These are phyloP conservation scores for Hyphodiscus sp. DNA, from an alignment of 2,329 filamentous ascomycete species.

Conservation along the genomic window DNA sequence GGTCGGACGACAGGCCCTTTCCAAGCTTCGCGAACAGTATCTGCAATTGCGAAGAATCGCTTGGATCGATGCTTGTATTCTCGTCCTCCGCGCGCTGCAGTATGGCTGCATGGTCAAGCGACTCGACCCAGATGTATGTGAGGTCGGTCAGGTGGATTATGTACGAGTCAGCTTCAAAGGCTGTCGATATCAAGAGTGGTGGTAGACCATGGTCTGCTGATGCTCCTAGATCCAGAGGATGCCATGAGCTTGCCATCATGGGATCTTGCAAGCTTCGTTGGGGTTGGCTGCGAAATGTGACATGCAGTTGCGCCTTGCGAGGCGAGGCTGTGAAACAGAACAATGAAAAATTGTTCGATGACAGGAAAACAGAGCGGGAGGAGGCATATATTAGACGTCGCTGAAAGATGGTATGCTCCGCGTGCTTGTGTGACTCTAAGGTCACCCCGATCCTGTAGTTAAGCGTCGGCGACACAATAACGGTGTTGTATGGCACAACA, in stretches of 20 bases:
- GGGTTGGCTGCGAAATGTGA: neutral
- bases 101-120: constrained; percentile 54
- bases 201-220: constrained; percentile 38
- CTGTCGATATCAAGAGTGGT: constrained; percentile 55
- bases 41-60: constrained; percentile 56
- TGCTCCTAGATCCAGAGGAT: constrained; percentile 15
- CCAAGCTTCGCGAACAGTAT: constrained; percentile 60
- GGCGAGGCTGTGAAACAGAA: constrained; percentile 15
- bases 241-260: constrained; percentile 21
- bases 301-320: neutral
- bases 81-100: constrained; percentile 54
- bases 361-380: neutral
- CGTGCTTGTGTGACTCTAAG: constrained; percentile 2
- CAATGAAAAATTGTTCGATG: neutral
- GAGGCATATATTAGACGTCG: constrained; percentile 9
- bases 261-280: neutral
- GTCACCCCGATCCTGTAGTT: constrained; percentile 9
- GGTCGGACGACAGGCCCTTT: constrained; percentile 38
- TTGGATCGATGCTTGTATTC: constrained; percentile 66
- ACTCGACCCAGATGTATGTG: constrained; percentile 66
- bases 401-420: neutral
- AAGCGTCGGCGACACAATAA: constrained; percentile 1
- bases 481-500: neutral
- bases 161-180: constrained; percentile 52
- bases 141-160: constrained; percentile 64